These are phyloP conservation scores for Epichloe sylvatica DNA, from an alignment of 2,329 filamentous ascomycete genomes.

Conservation along the genomic window DNA sequence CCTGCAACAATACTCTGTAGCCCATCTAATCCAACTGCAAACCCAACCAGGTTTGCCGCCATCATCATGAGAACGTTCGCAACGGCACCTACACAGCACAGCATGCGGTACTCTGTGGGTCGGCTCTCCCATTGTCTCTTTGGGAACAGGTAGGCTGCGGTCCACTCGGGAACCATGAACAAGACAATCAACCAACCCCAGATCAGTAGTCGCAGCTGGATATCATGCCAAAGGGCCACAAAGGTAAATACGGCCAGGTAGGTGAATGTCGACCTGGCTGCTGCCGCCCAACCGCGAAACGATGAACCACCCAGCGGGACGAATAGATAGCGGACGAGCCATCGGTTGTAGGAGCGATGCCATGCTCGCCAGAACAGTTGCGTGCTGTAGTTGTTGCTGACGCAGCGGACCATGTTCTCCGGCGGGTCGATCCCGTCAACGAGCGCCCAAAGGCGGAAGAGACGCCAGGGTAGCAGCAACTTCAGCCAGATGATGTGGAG, in stretches of 20 bases:
- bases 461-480: slow-evolving; percentile 89
- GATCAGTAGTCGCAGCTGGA: slow-evolving; percentile 74
- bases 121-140: slow-evolving; percentile 51
- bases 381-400: slow-evolving; percentile 86
- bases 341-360: slow-evolving; percentile 92
- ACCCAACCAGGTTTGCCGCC: slow-evolving; percentile 84
- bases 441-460: slow-evolving; percentile 93
- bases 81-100: slow-evolving; percentile 71
- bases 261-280: slow-evolving; percentile 52
- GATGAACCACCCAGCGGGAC: slow-evolving; percentile 69
- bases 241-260: slow-evolving; percentile 87
- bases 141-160: slow-evolving; percentile 60
- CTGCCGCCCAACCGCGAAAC: slow-evolving; percentile 29
- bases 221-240: slow-evolving; percentile 95
- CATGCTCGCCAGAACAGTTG: slow-evolving; percentile 90
- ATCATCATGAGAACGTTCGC: slow-evolving; percentile 91
- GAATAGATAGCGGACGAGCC: slow-evolving; percentile 88
- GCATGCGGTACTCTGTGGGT: slow-evolving; percentile 60
- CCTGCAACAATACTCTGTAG: slow-evolving; percentile 60
- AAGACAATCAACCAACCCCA: slow-evolving; percentile 96
- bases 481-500: slow-evolving; percentile 97
- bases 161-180: slow-evolving; percentile 82
- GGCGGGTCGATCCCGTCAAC: slow-evolving; percentile 85
- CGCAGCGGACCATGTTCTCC: slow-evolving; percentile 96
- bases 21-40: slow-evolving; percentile 83